Conservation (phyloP, 2,329 filamentous ascomycete species). For the Lasiodiplodia gonubiensis region DNA sequence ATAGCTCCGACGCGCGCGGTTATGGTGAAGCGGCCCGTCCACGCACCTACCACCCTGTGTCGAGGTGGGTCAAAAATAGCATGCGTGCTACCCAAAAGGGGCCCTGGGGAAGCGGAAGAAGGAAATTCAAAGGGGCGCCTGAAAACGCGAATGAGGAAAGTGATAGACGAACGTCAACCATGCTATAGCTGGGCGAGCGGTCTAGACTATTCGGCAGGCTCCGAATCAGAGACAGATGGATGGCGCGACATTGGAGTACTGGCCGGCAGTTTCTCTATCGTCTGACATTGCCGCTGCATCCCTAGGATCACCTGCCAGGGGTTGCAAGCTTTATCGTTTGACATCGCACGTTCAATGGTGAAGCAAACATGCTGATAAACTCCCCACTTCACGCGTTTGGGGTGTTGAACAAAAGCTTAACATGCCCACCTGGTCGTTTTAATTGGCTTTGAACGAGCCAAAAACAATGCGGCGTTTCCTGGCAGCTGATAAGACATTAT, state of each 20-base stretch:
- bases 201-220: background rate
- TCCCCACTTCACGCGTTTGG: background rate
- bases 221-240: background rate
- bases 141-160: background rate
- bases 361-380: background rate
- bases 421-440: background rate
- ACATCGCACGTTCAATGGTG: background rate
- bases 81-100: background rate
- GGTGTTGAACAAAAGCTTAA: background rate
- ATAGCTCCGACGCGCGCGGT: constrained; percentile 15
- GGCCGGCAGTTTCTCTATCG: background rate
- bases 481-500: background rate
- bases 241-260: background rate
- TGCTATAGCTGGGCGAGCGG: background rate
- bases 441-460: background rate
- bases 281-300: background rate
- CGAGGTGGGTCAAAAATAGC: constrained; percentile 6
- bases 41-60: constrained; percentile 11
- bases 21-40: background rate
- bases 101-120: background rate
- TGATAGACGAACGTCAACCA: constrained; percentile 1
- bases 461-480: background rate
- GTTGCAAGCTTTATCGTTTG: background rate
- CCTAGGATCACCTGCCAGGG: background rate
- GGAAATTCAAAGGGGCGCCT: constrained; percentile 18